Conservation (phyloP, 805 yeast genomes). For the Monosporozyma servazzii region DNA sequence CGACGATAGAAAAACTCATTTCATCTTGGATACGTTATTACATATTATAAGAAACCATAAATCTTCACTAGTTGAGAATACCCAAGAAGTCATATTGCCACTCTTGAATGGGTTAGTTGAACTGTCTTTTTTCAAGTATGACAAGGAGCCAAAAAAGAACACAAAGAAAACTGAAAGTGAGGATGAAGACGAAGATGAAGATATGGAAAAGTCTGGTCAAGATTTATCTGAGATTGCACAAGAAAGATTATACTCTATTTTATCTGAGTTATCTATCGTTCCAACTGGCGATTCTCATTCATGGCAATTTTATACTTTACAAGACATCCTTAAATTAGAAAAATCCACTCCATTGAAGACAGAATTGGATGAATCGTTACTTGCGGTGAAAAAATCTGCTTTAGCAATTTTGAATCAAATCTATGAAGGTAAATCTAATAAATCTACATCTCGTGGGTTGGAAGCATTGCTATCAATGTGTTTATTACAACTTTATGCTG, state of each 20-base stretch:
- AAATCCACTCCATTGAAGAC: slow-evolving; percentile 24
- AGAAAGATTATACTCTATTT: slow-evolving; percentile 59
- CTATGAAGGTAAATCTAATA: slow-evolving; percentile 25
- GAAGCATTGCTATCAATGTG: slow-evolving; percentile 72
- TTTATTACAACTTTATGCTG: slow-evolving; percentile 65
- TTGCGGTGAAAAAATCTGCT: slow-evolving; percentile 39
- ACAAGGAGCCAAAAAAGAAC: slow-evolving; percentile 11
- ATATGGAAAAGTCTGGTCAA: background rate
- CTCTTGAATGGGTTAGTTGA: background rate
- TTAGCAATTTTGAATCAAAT: slow-evolving; percentile 40
- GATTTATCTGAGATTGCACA: slow-evolving; percentile 31
- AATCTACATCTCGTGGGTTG: slow-evolving; percentile 36
- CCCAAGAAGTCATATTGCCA: background rate
- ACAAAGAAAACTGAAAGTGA: slow-evolving; percentile 4
- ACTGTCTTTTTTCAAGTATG: slow-evolving; percentile 13
- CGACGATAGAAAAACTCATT: slow-evolving; percentile 29
- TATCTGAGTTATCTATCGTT: slow-evolving; percentile 46
- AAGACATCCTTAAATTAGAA: slow-evolving; percentile 27
- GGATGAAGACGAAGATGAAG: background rate
- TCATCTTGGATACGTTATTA: slow-evolving; percentile 52
- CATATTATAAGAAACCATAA: slow-evolving; percentile 43
- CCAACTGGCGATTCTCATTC: slow-evolving; percentile 25
- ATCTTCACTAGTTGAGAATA: slow-evolving; percentile 12
- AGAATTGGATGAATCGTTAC: slow-evolving; percentile 52
- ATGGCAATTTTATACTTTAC: slow-evolving; percentile 54